Evolutionary conservation across 257 asterid genomes (phyloP).

Genomic region (Knoxia roxburghii): DNA sequence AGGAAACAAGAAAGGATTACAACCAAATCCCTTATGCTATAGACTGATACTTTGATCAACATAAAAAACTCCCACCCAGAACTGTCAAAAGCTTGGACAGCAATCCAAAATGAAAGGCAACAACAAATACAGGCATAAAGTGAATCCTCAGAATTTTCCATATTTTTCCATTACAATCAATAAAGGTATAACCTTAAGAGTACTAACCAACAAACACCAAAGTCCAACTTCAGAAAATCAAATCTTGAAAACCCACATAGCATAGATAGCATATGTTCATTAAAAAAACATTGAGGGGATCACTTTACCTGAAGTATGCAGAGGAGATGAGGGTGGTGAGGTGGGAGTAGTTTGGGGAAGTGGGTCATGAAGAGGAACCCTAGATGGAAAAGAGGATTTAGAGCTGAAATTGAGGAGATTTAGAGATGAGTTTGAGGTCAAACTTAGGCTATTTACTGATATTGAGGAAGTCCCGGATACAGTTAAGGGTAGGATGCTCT

Average conservation of each 20-base stretch:
- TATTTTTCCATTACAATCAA: background rate
- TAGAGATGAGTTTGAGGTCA: slow-evolving; percentile 14
- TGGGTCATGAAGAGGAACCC: slow-evolving; percentile 12
- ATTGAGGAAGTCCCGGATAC: slow-evolving; percentile 16
- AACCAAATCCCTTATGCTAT: background rate
- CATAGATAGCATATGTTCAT: background rate
- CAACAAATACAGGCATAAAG: background rate
- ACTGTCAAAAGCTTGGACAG: background rate
- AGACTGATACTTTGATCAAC: background rate
- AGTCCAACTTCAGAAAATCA: background rate
- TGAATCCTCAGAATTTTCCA: background rate
- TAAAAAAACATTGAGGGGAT: background rate
- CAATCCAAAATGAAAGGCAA: background rate
- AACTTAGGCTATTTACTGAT: background rate
- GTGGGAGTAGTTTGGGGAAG: background rate
- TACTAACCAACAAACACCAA: background rate
- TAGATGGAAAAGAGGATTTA: slow-evolving; percentile 9
- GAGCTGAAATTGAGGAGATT: slow-evolving; percentile 14
- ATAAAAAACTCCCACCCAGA: background rate
- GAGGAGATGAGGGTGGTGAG: background rate
- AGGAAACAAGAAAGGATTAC: background rate
- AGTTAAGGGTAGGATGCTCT: slow-evolving; percentile 3
- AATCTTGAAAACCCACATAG: slow-evolving; percentile 4
- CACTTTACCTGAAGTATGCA: slow-evolving; percentile 15
- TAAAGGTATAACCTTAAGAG: background rate